Conservation (phyloP, 805 yeast genomes). For the Candida quercuum region DNA sequence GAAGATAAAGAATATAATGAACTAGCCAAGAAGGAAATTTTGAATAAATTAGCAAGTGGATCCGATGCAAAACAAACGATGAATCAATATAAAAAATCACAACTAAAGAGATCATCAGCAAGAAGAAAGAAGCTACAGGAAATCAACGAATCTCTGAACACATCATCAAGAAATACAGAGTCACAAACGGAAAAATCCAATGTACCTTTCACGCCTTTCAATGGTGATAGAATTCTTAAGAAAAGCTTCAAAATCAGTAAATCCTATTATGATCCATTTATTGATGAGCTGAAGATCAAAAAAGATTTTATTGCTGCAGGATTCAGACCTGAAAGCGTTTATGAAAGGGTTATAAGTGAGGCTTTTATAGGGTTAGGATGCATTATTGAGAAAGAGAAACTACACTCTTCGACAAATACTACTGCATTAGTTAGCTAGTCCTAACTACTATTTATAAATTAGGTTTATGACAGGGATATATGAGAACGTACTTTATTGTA, state of each 20-base stretch:
- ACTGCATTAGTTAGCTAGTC: no score
- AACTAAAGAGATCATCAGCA: conserved; percentile 58
- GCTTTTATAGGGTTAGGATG: conserved; percentile 91
- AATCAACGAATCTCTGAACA: conserved; percentile 31
- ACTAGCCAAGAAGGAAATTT: conserved; percentile 49
- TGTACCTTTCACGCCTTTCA: conserved; percentile 89
- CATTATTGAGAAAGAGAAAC: conserved; percentile 57
- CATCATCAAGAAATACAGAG: conserved; percentile 23
- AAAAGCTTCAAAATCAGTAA: conserved; percentile 44
- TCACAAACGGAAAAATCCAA: conserved; percentile 12
- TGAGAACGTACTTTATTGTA: no score
- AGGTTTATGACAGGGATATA: no score
- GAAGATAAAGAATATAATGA: conserved; percentile 51
- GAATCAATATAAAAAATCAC: conserved; percentile 45
- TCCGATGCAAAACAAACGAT: conserved; percentile 42
- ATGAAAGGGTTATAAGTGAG: conserved; percentile 72
- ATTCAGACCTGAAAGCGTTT: conserved; percentile 64
- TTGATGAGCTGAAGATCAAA: conserved; percentile 46
- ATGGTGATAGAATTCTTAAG: conserved; percentile 71
- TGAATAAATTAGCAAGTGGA: conserved; percentile 41
- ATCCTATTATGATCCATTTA: conserved; percentile 59
- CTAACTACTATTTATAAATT: no score
- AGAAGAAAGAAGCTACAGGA: conserved; percentile 48
- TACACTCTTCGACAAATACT: neutral
- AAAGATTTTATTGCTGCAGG: conserved; percentile 82